Base-by-base conservation (phyloP, 306 rosid species). In the Malus asiatica region DNA sequence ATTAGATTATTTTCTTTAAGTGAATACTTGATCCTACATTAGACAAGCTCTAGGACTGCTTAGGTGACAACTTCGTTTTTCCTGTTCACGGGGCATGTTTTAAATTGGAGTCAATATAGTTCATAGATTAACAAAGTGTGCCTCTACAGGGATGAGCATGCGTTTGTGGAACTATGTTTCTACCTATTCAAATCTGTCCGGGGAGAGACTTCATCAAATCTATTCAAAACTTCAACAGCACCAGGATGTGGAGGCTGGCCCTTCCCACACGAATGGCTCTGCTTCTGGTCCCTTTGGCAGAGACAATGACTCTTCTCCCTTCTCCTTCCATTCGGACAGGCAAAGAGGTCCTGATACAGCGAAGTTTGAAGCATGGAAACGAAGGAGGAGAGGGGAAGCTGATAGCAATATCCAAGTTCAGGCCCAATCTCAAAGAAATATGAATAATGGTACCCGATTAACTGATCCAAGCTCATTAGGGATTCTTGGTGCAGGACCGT, bases 121-220 rank as follows among this genome's bases (percentile, higher is more conserved):
- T 67, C 68, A 55, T 29, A 10, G 25, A 19, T 79, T 74, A 60
- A 70, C 69, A 8, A n/a, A 52, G n/a, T 30, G 53, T 3, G n/a
- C 72, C 20, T 77, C 14, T 73, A 30, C 93, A 96, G 99, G 98
- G 86, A 96, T 96, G 99, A 93, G 90, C 30, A 91, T 74, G 77
- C 84, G 99, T 55, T 85, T 96, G 85, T 96, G 99, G 99, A 93
- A 96, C 77, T 96, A 90, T 79, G 99, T 96, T 75, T 96, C 99
- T 57, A 90, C 97, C 29, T 96, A 87, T 83, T 96, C 98, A 74
- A 93, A 96, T 88, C 91, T 96, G 30, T 89, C 99, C 4, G 99
- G 99, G 74, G 99, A 91, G 85, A 87, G 97, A 77, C 98, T 96
- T 69, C 91, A 85, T 76, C 97, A 96, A 83, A 96, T 96, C 68